A percentile compares a stretch with the other conserved stretches of the same genome.
Conservation (phyloP, 2,329 filamentous ascomycete species). For the Paecilomyces sp. region DNA sequence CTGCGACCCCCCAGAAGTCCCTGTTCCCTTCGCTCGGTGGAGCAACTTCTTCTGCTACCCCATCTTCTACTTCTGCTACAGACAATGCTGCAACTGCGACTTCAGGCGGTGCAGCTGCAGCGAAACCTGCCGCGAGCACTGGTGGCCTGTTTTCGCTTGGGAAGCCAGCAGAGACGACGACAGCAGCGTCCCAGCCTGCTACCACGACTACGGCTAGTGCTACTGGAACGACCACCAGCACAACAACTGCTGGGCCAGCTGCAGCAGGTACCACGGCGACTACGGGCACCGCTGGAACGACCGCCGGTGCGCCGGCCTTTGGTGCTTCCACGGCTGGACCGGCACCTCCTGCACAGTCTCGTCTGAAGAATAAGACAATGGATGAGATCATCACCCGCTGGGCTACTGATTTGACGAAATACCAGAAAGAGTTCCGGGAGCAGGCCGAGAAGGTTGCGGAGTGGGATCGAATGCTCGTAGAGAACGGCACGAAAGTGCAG, state of each 20-base stretch:
- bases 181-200: slow-evolving; percentile 25
- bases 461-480: slow-evolving; percentile 89
- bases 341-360: slow-evolving; percentile 69
- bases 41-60: slow-evolving; percentile 21
- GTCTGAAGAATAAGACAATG: slow-evolving; percentile 97
- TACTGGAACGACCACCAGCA: slow-evolving; percentile 17
- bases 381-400: slow-evolving; percentile 97
- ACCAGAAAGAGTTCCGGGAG: slow-evolving; percentile 92
- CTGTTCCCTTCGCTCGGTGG: slow-evolving; percentile 22
- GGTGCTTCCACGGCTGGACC: slow-evolving; percentile 74
- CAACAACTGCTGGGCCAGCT: slow-evolving; percentile 20
- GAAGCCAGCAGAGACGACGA: slow-evolving; percentile 17
- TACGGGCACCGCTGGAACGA: slow-evolving; percentile 23
- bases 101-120: slow-evolving; percentile 7
- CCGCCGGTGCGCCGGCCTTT: slow-evolving; percentile 35
- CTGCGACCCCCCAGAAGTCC: slow-evolving; percentile 26
- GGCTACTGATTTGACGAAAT: slow-evolving; percentile 91
- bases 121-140: slow-evolving; percentile 20
- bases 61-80: slow-evolving; percentile 23
- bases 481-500: slow-evolving; percentile 92
- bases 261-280: slow-evolving; percentile 22
- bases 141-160: slow-evolving; percentile 17
- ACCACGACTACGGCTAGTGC: slow-evolving; percentile 23
- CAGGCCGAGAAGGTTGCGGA: slow-evolving; percentile 79
- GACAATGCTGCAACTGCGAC: slow-evolving; percentile 21